phyloP scores from a whole-genome alignment of 106 monocot species.

The Platanthera guangdongensis region DNA sequence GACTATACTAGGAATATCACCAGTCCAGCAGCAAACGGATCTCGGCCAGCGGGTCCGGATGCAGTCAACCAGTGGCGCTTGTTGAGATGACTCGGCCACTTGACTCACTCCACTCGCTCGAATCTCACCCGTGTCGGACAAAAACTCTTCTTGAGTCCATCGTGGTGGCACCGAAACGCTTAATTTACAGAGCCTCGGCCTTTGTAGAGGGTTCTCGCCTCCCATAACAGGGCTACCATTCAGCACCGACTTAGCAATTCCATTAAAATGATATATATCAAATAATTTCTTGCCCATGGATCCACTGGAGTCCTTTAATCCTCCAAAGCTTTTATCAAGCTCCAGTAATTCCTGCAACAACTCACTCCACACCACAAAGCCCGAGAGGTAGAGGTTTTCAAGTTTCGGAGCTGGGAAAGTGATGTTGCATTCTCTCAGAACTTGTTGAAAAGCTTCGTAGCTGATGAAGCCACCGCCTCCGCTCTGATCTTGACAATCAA shows the following conservation, averaged over 20 bases:
- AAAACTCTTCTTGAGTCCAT: conserved; percentile 75
- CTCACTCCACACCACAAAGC: conserved; percentile 90
- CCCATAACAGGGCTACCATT: conserved; percentile 28
- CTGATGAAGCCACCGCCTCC: conserved; percentile 92
- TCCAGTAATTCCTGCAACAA: conserved; percentile 90
- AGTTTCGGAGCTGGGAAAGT: conserved; percentile 49
- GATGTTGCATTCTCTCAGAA: conserved; percentile 57
- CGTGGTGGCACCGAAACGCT: conserved; percentile 70
- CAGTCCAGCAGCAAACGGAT: conserved; percentile 72
- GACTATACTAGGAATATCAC: conserved; percentile 88
- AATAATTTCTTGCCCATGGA: conserved; percentile 68
- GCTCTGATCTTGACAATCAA: conserved; percentile 82
- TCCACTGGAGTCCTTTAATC: conserved; percentile 64
- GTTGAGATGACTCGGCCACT: conserved; percentile 34
- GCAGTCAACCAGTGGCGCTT: conserved; percentile 90
- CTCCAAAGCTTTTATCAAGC: conserved; percentile 57
- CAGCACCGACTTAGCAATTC: conserved; percentile 77
- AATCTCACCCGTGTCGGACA: conserved; percentile 29
- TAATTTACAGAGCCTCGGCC: conserved; percentile 72
- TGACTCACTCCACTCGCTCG: conserved; percentile 12
- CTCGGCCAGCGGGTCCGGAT: conserved; percentile 91
- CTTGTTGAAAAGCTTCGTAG: conserved; percentile 69
- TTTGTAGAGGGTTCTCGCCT: conserved; percentile 41
- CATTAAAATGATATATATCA: conserved; percentile 88
- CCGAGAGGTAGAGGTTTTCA: conserved; percentile 38